These are phyloP conservation scores for Fusarium burgessii DNA, from an alignment of 2,329 filamentous ascomycete genomes.

Conservation along the genomic window DNA sequence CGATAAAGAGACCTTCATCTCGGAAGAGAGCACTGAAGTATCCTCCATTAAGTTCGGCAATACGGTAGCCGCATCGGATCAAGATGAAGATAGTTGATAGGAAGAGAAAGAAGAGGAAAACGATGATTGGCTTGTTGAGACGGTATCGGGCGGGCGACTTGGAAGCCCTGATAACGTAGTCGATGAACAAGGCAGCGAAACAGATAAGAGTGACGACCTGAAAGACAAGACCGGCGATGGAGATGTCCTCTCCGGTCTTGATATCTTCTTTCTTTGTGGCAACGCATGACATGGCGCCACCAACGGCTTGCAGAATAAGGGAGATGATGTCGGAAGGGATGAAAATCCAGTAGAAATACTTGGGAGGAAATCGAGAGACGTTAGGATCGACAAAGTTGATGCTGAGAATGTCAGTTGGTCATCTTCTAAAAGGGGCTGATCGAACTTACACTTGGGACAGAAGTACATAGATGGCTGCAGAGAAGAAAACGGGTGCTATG, in stretches of 20 bases:
- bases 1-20: constrained; percentile 43
- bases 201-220: constrained; percentile 62
- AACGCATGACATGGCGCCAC: constrained; percentile 59
- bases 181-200: constrained; percentile 57
- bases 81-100: constrained; percentile 67
- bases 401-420: constrained; percentile 10
- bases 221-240: constrained; percentile 64
- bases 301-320: constrained; percentile 63
- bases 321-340: constrained; percentile 63
- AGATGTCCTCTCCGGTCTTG: constrained; percentile 59
- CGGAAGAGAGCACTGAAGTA: constrained; percentile 54
- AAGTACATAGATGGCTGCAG: constrained; percentile 47
- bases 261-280: constrained; percentile 49
- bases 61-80: constrained; percentile 68
- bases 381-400: constrained; percentile 41
- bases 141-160: constrained; percentile 47
- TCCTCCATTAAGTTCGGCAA: constrained; percentile 68
- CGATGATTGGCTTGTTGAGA: constrained; percentile 54
- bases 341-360: constrained; percentile 45
- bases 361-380: constrained; percentile 41
- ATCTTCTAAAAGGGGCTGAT: too few relatives aligned
- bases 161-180: constrained; percentile 54
- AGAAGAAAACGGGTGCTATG: constrained; percentile 48
- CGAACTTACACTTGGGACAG: constrained; percentile 46
- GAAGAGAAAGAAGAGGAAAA: constrained; percentile 62